Evolutionary conservation across 2,329 filamentous ascomycete species (phyloP), one percentile per base, ranked within the genome.

Genomic region (Blastomyces percursus): DNA sequence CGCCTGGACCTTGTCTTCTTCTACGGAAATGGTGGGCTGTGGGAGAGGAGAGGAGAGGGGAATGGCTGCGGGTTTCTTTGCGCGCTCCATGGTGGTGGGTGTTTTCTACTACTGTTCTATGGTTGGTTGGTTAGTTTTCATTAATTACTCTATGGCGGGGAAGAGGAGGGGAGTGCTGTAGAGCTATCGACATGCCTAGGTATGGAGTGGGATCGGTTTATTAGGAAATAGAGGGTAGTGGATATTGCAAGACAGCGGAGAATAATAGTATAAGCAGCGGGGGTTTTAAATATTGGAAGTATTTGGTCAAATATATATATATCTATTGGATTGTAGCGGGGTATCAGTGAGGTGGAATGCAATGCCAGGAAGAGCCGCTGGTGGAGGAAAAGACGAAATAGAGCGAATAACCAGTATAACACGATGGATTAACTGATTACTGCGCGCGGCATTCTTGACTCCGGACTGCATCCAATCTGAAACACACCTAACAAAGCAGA

Each of bases 1-100:
- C 42, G 93, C 93, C n/a, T 84, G 83, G 60, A 97, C 87, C 64
- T 84, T 86, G 72, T 85, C 84, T 69, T 89, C 83, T 35, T 86
- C 84, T 71, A 92, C 86, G 73, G 84, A 84, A 71, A 96, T 88
- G 67, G 87, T 85, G 42, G 93, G 89, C 57, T 92, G 88, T 19
- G 90, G 86, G 19, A 87, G 82, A 60, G 86, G 85, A 8, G 89
- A 87, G 8, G 89, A 87, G 66, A 90, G 81, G 61, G 89, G 85
- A 70, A 93, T 84, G 48, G 89, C 87, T 61, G 86, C 81, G 63
- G 91, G 90, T 74, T 91, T 94, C 78, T 96, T 90, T 68, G 86
- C 84, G 74, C 92, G 87, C 73, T 96, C 91, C 77, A 95, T 88
- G 84, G 88, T 89, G 38, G n/a, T 44, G 32, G 40, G 38, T 46